A percentile compares a stretch with the other conserved stretches of the same genome.
phyloP scores from a whole-genome alignment of 192 early-diverging fungal species.

The Linnemannia elongata region DNA sequence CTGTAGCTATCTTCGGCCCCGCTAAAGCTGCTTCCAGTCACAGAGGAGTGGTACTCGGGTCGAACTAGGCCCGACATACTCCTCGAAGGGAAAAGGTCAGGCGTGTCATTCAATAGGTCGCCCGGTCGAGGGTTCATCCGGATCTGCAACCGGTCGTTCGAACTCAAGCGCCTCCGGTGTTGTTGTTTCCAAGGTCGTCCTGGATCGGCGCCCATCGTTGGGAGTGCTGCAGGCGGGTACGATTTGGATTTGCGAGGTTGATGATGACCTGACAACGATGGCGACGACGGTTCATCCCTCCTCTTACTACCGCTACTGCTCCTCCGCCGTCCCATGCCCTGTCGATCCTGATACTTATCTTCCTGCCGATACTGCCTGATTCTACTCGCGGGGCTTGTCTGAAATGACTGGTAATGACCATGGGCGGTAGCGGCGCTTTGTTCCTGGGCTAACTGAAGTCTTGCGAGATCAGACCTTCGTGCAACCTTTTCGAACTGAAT shows the following conservation, averaged over 20 bases:
- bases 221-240: conserved; percentile 2
- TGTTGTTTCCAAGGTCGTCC: neutral
- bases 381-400: neutral
- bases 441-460: conserved; percentile 21
- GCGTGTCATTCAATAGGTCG: conserved; percentile 30
- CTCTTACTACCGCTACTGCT: neutral
- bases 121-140: conserved; percentile 44
- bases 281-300: neutral
- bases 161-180: conserved; percentile 29
- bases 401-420: conserved; percentile 1
- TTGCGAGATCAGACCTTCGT: conserved; percentile 6
- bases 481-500: conserved; percentile 23
- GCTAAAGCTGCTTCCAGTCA: conserved; percentile 8
- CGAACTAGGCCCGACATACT: conserved; percentile 41
- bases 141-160: conserved; percentile 43
- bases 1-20: neutral
- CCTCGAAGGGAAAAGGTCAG: conserved; percentile 21
- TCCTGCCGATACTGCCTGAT: neutral
- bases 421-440: neutral
- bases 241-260: conserved; percentile 34
- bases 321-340: neutral
- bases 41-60: conserved; percentile 38
- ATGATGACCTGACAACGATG: neutral
- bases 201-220: neutral
- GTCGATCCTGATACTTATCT: neutral